Percentiles rank a stretch among this genome's conserved stretches.
Evolutionary conservation across 495 filamentous ascomycete genomes (phyloP).

Genomic region (Apodospora peruviana): DNA sequence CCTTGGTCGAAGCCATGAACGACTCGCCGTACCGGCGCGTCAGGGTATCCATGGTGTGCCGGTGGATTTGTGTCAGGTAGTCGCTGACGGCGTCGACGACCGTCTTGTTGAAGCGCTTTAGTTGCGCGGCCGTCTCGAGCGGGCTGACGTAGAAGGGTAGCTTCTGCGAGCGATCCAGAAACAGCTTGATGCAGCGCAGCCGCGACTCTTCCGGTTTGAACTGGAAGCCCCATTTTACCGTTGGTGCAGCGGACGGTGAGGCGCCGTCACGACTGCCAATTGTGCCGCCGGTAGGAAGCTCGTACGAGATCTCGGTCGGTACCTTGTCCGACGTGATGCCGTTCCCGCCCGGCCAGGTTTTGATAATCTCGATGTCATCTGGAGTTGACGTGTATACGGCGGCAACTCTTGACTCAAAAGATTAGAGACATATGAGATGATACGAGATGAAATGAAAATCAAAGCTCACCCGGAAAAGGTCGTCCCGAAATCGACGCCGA

Average conservation of each 20-base stretch:
- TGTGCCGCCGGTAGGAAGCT: conserved; percentile 29
- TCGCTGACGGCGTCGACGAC: conserved; percentile 59
- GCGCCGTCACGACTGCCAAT: conserved; percentile 20
- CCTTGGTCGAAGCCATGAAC: conserved; percentile 54
- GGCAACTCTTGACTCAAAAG: too few relatives aligned
- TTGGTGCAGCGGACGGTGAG: conserved; percentile 18
- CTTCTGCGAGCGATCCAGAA: conserved; percentile 72
- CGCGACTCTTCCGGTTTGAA: conserved; percentile 69
- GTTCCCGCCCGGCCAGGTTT: conserved; percentile 73
- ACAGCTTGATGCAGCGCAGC: conserved; percentile 73
- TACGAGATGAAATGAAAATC: not conserved
- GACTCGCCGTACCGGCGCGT: conserved; percentile 58
- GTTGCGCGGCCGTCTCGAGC: conserved; percentile 64
- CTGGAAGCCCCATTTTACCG: conserved; percentile 70
- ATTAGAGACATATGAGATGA: conserved; percentile 1
- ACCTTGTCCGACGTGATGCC: conserved; percentile 67
- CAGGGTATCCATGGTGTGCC: conserved; percentile 69
- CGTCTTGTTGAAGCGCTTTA: conserved; percentile 58
- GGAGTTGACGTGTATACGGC: conserved; percentile 71
- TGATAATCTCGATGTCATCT: conserved; percentile 75
- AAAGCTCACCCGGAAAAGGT: conserved; percentile 59
- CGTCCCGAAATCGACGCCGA: conserved; percentile 66
- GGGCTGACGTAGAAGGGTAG: conserved; percentile 72
- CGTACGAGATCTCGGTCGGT: conserved; percentile 58
- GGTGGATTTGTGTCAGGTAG: conserved; percentile 63